Evolutionary conservation across 805 yeast genomes (phyloP).

Genomic region (Phaffomyces antillensis): DNA sequence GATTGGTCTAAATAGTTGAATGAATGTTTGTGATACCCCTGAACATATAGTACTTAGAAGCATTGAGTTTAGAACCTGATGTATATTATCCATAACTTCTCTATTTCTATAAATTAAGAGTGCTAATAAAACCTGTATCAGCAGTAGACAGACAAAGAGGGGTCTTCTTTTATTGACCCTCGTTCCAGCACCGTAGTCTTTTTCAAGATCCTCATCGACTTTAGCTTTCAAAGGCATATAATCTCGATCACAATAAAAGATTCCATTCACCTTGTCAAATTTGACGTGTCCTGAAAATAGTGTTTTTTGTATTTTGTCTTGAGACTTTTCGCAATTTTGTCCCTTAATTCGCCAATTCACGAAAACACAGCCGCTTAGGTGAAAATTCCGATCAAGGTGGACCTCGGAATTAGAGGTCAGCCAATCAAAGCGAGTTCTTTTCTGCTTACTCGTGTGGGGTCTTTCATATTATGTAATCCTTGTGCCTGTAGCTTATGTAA

Average conservation of each 20-base stretch:
- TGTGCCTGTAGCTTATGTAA: background rate
- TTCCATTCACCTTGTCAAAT: background rate
- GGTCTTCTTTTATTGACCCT: background rate
- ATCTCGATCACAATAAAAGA: no score
- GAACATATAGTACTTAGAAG: slow-evolving; percentile 20
- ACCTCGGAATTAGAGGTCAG: background rate
- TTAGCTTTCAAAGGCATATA: background rate
- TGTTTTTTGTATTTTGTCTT: background rate
- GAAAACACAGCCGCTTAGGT: no score
- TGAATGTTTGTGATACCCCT: slow-evolving; percentile 17
- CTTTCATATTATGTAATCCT: background rate
- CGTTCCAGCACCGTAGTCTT: slow-evolving; percentile 6
- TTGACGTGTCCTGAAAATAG: background rate
- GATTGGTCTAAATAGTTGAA: slow-evolving; percentile 18
- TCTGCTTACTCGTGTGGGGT: slow-evolving; percentile 7
- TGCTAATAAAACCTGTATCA: slow-evolving; percentile 6
- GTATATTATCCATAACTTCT: slow-evolving; percentile 18
- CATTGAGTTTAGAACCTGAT: slow-evolving; percentile 19
- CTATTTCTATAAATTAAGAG: slow-evolving; percentile 13
- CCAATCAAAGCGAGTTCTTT: slow-evolving; percentile 2
- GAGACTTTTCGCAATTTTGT: no score
- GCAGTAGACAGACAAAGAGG: slow-evolving; percentile 7
- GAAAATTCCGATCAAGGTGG: no score
- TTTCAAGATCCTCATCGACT: slow-evolving; percentile 13
- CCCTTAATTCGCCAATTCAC: no score